Conservation (phyloP, 164 flowering plant species). For the Vitis labrusca region DNA sequence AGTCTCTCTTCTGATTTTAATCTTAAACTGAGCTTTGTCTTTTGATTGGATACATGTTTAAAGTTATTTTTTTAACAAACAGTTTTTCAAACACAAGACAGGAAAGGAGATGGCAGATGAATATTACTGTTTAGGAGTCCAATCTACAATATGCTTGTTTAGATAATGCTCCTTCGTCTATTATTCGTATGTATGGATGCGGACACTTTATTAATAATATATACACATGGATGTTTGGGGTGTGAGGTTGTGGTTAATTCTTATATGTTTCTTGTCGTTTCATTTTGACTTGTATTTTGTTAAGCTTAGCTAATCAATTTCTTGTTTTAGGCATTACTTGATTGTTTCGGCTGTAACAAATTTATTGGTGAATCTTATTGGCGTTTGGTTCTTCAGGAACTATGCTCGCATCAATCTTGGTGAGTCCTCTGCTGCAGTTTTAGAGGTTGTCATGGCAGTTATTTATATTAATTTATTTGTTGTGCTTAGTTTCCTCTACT, state of each 20-base stretch:
- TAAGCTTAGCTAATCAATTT: constrained; percentile 1
- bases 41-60: background rate
- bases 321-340: constrained; percentile 78
- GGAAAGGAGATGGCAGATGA: too few species aligned
- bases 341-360: constrained; percentile 95
- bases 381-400: constrained; percentile 98
- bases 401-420: constrained; percentile 91
- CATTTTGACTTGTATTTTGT: background rate
- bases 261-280: background rate
- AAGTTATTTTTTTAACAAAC: background rate
- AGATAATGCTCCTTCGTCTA: too few species aligned
- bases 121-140: too few species aligned
- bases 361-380: constrained; percentile 87
- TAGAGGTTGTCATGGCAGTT: background rate
- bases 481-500: background rate
- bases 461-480: background rate
- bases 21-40: background rate
- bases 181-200: too few species aligned
- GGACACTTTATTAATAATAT: too few species aligned
- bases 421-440: constrained; percentile 28
- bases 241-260: background rate
- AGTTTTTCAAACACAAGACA: too few species aligned
- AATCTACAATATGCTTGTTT: too few species aligned
- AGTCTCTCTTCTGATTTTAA: background rate
- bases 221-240: too few species aligned